A percentile compares a stretch with the other conserved stretches of the same genome.
Conservation (phyloP, 495 filamentous ascomycete genomes). For the Haplographium delicatum region DNA sequence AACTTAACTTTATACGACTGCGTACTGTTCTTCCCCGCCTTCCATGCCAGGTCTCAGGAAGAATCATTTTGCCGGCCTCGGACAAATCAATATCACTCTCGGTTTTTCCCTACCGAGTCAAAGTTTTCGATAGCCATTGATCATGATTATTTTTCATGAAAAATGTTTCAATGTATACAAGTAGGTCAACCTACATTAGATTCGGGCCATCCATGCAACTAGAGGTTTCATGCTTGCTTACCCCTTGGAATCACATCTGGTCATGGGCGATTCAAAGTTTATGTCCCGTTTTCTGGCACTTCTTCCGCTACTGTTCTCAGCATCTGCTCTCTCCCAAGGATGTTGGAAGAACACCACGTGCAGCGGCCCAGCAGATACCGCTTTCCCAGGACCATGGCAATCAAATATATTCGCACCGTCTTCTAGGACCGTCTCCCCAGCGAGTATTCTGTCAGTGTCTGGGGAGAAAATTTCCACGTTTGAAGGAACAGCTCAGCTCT, state of each 20-base stretch:
- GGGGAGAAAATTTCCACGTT: constrained; percentile 29
- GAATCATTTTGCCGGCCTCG: neutral
- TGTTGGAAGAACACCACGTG: constrained; percentile 18
- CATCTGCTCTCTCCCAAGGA: neutral
- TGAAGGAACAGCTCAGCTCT: constrained; percentile 30
- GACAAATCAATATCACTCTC: constrained; percentile 12
- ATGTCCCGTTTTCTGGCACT: neutral
- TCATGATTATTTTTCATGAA: no score
- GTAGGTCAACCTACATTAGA: no score
- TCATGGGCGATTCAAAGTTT: no score
- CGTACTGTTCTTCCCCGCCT: constrained; percentile 5
- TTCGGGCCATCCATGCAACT: no score
- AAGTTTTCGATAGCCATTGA: no score
- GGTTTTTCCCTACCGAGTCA: no score
- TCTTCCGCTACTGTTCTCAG: neutral
- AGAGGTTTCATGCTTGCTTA: no score
- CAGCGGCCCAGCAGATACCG: constrained; percentile 20
- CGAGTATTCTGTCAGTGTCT: constrained; percentile 37
- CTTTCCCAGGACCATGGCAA: constrained; percentile 59
- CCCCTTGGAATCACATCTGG: no score
- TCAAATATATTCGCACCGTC: constrained; percentile 54
- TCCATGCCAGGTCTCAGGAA: neutral
- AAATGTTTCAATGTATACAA: neutral
- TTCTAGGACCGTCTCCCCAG: constrained; percentile 47
- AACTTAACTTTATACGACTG: neutral